phyloP scores from a whole-genome alignment of 176 grass and related monocot species.

The Aegilops speltoides region DNA sequence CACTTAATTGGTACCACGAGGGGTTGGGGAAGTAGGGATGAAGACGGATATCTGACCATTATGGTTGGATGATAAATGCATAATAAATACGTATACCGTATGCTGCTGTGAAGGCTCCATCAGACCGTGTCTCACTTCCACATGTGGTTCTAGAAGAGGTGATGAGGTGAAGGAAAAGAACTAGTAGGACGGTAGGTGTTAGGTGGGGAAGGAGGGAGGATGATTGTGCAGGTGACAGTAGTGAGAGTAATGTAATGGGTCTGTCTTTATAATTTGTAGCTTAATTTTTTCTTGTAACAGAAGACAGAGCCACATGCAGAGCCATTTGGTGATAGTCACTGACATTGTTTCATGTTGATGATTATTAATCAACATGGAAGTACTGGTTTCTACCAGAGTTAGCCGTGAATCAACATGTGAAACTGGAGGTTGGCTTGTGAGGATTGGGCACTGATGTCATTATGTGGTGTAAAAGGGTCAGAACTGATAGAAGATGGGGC shows the following conservation, averaged over 20 bases:
- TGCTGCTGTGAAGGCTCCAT: not conserved
- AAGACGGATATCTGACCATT: not conserved
- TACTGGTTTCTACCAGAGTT: constrained; percentile 2
- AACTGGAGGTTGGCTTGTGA: not conserved
- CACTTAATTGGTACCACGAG: not conserved
- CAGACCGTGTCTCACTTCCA: not conserved
- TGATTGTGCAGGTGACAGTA: not conserved
- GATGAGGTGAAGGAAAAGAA: not conserved
- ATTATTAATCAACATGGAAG: constrained; percentile 6
- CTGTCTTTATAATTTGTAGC: not conserved
- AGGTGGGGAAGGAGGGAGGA: not conserved
- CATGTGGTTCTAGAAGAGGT: not conserved
- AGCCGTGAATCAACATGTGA: not conserved
- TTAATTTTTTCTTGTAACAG: not conserved
- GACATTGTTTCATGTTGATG: not conserved
- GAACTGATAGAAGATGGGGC: not conserved
- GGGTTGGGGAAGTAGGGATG: constrained; percentile 2
- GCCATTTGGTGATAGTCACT: not conserved
- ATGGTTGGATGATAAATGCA: constrained; percentile 26
- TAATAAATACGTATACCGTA: constrained; percentile 6
- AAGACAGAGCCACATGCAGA: not conserved
- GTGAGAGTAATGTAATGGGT: not conserved
- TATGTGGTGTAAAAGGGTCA: not conserved
- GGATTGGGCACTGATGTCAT: not conserved
- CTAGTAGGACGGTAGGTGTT: constrained; percentile 4